Evolutionary conservation across 768 basidiomycete species (phyloP).

Genomic region (Rhizopogon salebrosus): DNA sequence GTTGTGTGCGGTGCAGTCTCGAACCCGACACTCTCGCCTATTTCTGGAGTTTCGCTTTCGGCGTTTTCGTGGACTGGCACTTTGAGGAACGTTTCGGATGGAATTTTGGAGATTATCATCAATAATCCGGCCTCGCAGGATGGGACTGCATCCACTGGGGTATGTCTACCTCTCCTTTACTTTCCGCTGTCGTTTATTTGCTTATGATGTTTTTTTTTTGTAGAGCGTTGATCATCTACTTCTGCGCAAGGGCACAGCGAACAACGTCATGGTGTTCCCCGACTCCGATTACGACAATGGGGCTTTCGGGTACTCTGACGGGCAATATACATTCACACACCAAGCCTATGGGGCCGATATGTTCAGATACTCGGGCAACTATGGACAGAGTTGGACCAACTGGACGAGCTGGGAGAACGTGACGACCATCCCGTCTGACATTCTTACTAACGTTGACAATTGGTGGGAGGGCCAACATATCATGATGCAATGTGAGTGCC

Average conservation of each 20-base stretch:
- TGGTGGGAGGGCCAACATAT: constrained; percentile 86
- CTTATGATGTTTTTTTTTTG: constrained; percentile 5
- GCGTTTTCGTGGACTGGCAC: constrained; percentile 73
- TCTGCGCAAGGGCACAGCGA: constrained; percentile 67
- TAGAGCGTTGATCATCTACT: constrained; percentile 73
- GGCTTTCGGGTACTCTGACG: constrained; percentile 52
- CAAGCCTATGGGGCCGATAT: constrained; percentile 81
- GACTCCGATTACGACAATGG: constrained; percentile 67
- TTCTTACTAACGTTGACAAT: constrained; percentile 41
- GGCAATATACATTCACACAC: constrained; percentile 74
- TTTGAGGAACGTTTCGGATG: constrained; percentile 71
- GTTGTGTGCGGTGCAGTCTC: constrained; percentile 43
- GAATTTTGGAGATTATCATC: constrained; percentile 71
- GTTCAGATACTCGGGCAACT: constrained; percentile 86
- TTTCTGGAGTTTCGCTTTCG: constrained; percentile 55
- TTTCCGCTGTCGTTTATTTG: neutral
- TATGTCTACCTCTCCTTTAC: constrained; percentile 21
- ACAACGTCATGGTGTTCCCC: constrained; percentile 88
- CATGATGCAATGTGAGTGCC: constrained; percentile 75
- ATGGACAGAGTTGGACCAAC: constrained; percentile 68
- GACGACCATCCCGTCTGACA: constrained; percentile 53
- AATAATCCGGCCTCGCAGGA: constrained; percentile 44
- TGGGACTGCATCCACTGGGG: constrained; percentile 47
- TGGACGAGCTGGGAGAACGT: constrained; percentile 79
- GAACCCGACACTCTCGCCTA: constrained; percentile 40